Conservation (phyloP, 2,329 filamentous ascomycete genomes). For the Sarocladium oryzae region DNA sequence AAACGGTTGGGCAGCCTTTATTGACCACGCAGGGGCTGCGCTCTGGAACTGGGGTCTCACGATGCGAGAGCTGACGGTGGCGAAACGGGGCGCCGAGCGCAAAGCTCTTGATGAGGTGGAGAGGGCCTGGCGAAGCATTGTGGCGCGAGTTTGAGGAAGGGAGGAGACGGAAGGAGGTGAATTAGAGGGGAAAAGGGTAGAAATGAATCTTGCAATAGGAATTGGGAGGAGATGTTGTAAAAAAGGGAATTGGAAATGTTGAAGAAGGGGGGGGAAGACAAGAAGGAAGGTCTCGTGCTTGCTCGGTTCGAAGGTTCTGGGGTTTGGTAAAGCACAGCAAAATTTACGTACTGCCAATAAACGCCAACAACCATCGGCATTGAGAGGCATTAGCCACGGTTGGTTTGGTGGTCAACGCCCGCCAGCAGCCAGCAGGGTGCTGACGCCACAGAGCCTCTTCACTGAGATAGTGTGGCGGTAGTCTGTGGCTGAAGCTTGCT, state of each 20-base stretch:
- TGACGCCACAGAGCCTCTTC: not conserved
- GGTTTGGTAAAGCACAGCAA: not conserved
- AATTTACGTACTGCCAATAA: conserved; percentile 9
- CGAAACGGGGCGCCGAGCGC: conserved; percentile 31
- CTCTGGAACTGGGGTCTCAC: conserved; percentile 31
- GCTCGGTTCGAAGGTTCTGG: conserved; percentile 8
- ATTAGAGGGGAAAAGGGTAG: not conserved
- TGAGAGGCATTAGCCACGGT: not conserved
- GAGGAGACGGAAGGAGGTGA: not conserved
- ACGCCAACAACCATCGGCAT: conserved; percentile 3
- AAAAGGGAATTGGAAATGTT: not conserved
- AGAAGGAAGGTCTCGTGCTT: not conserved
- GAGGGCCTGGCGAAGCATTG: conserved; percentile 41
- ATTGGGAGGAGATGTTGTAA: conserved; percentile 9
- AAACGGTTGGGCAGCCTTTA: conserved; percentile 29
- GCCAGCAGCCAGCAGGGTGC: too few species aligned
- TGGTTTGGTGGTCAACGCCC: too few species aligned
- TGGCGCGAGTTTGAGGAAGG: conserved; percentile 13
- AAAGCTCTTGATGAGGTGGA: conserved; percentile 37
- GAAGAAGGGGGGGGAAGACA: too few species aligned
- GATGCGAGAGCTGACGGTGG: conserved; percentile 28
- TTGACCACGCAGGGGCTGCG: conserved; percentile 26
- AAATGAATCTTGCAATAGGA: too few species aligned
- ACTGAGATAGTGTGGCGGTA: not conserved
- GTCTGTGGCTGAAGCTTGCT: conserved; percentile 7